Conservation (phyloP, 2,329 filamentous ascomycete species). For the Aspergillus brasiliensis region DNA sequence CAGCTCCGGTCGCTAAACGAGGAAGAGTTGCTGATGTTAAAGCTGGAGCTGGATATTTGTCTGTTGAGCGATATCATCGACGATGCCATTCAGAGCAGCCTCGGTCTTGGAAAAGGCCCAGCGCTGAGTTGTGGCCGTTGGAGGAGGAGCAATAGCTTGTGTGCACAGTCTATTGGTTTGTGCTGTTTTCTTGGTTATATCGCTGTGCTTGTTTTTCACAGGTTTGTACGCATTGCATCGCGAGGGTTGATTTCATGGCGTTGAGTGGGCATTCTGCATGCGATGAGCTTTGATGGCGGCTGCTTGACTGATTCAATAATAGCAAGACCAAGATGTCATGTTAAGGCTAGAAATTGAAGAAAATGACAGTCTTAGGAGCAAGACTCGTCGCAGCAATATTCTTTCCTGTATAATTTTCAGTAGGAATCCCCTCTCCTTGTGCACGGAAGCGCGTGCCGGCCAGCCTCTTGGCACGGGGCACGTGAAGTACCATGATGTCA, state of each 20-base stretch:
- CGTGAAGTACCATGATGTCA: constrained; percentile 8
- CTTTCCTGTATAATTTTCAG: neutral
- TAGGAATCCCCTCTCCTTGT: neutral
- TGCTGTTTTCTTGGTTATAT: neutral
- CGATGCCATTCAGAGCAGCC: constrained; percentile 44
- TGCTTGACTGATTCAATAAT: neutral
- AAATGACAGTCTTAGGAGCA: neutral
- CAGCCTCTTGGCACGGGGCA: constrained; percentile 5
- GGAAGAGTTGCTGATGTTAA: neutral
- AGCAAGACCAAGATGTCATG: neutral
- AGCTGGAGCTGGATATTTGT: neutral
- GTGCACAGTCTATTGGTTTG: neutral
- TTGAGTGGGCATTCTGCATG: neutral
- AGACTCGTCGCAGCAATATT: neutral
- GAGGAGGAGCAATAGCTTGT: constrained; percentile 29
- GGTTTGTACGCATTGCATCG: neutral
- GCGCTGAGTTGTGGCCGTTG: constrained; percentile 39
- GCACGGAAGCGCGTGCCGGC: constrained; percentile 6
- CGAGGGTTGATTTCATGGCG: neutral
- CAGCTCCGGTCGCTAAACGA: constrained; percentile 3
- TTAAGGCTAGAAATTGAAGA: neutral
- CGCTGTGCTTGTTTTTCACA: neutral
- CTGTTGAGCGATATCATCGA: constrained; percentile 33
- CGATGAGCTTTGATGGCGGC: neutral
- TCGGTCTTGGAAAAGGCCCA: constrained; percentile 39